These are phyloP conservation scores for Gnaphalium uliginosum DNA, from an alignment of 129 eudicot species.

Conservation along the genomic window DNA sequence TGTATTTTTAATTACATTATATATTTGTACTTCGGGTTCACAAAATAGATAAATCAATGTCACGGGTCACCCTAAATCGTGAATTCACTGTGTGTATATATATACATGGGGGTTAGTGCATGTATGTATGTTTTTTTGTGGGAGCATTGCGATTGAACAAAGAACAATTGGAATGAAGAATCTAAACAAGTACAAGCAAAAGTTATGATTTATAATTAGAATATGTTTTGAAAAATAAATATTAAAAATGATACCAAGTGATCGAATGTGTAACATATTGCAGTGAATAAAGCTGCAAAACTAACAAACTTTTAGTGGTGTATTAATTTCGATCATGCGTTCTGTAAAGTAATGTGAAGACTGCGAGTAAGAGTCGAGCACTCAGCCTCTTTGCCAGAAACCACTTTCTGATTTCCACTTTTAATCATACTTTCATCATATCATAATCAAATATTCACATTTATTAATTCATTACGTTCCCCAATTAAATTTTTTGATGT, in stretches of 20 bases:
- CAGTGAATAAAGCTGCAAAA: conserved; percentile 37
- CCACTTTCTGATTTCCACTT: conserved; percentile 39
- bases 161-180: conserved; percentile 29
- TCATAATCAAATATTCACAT: neutral
- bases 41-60: too few species aligned
- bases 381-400: conserved; percentile 35
- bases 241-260: neutral
- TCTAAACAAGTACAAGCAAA: conserved; percentile 24
- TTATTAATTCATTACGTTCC: neutral
- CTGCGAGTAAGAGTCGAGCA: conserved; percentile 31
- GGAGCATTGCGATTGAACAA: conserved; percentile 12
- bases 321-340: conserved; percentile 29
- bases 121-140: neutral
- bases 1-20: too few species aligned
- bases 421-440: conserved; percentile 43
- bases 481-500: too few species aligned
- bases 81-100: too few species aligned
- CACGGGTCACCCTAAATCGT: too few species aligned
- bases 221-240: neutral
- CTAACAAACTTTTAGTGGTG: conserved; percentile 18
- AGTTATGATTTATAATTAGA: neutral
- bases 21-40: too few species aligned
- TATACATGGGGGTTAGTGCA: neutral
- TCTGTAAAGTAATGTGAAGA: conserved; percentile 38
- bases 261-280: conserved; percentile 4